Conservation (phyloP, 495 filamentous ascomycete genomes). For the Aspergillus heteromorphus region DNA sequence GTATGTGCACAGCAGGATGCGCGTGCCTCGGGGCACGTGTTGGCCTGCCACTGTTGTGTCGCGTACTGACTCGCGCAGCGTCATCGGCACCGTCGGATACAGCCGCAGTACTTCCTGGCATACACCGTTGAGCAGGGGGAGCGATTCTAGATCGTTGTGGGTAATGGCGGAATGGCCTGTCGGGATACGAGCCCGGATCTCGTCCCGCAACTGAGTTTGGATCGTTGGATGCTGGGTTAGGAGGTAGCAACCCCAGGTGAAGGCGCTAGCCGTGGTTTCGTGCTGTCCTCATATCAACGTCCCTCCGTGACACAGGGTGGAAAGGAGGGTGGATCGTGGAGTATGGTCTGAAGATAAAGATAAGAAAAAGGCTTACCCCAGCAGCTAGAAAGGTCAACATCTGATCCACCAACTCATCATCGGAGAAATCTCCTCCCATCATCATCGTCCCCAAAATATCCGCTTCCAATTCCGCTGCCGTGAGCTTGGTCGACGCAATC, state of each 20-base stretch:
- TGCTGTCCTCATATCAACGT: slow-evolving; percentile 28
- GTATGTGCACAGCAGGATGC: slow-evolving; percentile 39
- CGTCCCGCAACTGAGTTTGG: slow-evolving; percentile 42
- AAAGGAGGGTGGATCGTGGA: too few relatives aligned
- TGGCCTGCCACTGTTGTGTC: slow-evolving; percentile 41
- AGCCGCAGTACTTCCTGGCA: slow-evolving; percentile 46
- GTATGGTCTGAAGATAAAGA: too few relatives aligned
- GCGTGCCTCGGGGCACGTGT: slow-evolving; percentile 39
- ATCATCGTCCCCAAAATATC: slow-evolving; percentile 64
- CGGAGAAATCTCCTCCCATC: slow-evolving; percentile 50
- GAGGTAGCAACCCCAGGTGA: slow-evolving; percentile 50
- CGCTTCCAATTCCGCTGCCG: slow-evolving; percentile 49
- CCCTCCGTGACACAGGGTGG: background rate
- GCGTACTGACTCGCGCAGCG: slow-evolving; percentile 42
- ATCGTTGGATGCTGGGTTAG: slow-evolving; percentile 41
- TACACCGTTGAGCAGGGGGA: slow-evolving; percentile 49
- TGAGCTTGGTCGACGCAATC: slow-evolving; percentile 51
- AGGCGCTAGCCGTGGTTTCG: slow-evolving; percentile 50
- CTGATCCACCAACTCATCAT: slow-evolving; percentile 49
- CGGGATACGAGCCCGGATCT: slow-evolving; percentile 40
- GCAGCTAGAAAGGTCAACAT: slow-evolving; percentile 52
- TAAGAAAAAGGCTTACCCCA: slow-evolving; percentile 21
- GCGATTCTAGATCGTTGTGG: slow-evolving; percentile 38
- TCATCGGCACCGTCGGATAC: slow-evolving; percentile 47
- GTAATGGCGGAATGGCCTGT: slow-evolving; percentile 23